Evolutionary conservation across 371 early-diverging fungal species (phyloP), one percentile per base, ranked within the genome.

Genomic region (Mortierella sp.): DNA sequence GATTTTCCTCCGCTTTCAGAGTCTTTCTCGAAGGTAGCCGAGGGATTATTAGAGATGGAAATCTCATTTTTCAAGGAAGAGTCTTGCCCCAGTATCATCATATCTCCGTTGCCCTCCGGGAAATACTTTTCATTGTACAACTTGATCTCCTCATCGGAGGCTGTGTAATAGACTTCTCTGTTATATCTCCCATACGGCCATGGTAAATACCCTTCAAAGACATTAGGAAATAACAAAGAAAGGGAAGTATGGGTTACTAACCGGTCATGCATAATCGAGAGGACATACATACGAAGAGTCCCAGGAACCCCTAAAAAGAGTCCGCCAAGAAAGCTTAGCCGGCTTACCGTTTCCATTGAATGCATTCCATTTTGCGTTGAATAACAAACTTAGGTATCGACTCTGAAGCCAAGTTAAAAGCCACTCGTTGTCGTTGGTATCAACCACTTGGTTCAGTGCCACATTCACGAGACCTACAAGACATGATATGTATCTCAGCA

Each of bases 401-500:
- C 57, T 28, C 9, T 11, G 28, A 28, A 57, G 28, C 57, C 57
- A 57, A 5, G 22, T 57, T 5, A 57, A 28, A 28, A n/a, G 57
- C 57, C 57, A 57, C 4, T n/a, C 28, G 24, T 28, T 57, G 12
- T 28, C 28, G 5, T 28, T 28, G 26, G 57, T 26, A 12, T 57
- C 57, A 5, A 57, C 24, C 26, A 28, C n/a, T 12, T 26, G n/a
- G 12, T 2, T 5, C 5, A 57, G 57, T 24, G 57, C 57, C 12
- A 57, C 28, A 28, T 57, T 57, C 2, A 57, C 57, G 26, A 57
- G 26, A 28, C 57, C 57, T 57, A 57, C 52, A 57, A 26, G 24
- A 3, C n/a, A n/a, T n/a, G 28, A n/a, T 57, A 57, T 57, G 5
- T 11, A 26, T 12, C 6, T 4, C 4, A 39, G 10, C 39, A 10